Evolutionary conservation across 345 rosid genomes (phyloP).

Genomic region (Boechera divaricarpa): DNA sequence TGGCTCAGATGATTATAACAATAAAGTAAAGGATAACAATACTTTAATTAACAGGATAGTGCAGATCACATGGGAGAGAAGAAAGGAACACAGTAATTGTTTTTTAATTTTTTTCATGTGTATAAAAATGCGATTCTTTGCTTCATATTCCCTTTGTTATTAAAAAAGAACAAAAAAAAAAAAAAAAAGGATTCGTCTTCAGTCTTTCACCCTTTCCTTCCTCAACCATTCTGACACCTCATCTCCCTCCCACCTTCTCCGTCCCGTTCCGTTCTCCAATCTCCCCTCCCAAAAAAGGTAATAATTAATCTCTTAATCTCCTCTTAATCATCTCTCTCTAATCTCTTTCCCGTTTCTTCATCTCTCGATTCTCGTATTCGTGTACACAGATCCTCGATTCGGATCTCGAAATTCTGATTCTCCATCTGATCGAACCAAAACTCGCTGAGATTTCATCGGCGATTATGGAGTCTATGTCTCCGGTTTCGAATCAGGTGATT

Average conservation of each 20-base stretch:
- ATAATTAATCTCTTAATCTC: constrained; percentile 1
- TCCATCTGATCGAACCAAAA: neutral
- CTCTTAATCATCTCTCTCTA: constrained; percentile 23
- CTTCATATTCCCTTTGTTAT: constrained; percentile 2
- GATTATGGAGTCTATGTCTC: constrained; percentile 34
- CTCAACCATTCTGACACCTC: constrained; percentile 46
- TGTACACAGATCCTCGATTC: constrained; percentile 17
- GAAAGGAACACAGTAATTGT: neutral
- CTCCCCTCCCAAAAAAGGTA: constrained; percentile 5
- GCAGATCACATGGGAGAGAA: constrained; percentile 36
- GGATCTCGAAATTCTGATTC: constrained; percentile 10
- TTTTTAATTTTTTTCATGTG: constrained; percentile 1
- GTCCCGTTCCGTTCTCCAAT: constrained; percentile 43
- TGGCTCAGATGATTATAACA: too few species aligned
- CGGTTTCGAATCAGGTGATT: constrained; percentile 50
- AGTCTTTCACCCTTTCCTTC: neutral
- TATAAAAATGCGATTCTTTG: constrained; percentile 47
- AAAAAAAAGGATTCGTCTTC: constrained; percentile 19
- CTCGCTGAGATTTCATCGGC: neutral
- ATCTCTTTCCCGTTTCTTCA: constrained; percentile 30
- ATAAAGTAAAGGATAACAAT: neutral
- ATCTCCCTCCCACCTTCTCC: constrained; percentile 33
- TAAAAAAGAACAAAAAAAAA: neutral
- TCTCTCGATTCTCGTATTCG: constrained; percentile 12
- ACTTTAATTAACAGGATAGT: constrained; percentile 10